These are phyloP conservation scores for Colletotrichum eremochloae DNA, from an alignment of 2,329 filamentous ascomycete species.

Conservation along the genomic window DNA sequence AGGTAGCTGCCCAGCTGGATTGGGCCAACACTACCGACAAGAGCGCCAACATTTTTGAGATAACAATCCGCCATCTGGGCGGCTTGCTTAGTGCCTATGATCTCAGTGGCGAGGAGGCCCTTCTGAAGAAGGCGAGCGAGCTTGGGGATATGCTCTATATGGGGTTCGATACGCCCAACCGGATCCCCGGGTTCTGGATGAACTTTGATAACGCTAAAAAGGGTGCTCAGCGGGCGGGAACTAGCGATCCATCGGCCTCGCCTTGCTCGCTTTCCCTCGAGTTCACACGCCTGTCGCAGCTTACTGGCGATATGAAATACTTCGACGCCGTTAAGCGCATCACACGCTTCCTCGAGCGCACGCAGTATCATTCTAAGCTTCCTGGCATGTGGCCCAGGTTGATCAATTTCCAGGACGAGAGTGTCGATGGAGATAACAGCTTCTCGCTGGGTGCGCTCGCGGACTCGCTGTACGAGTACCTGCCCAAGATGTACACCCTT, in stretches of 20 bases:
- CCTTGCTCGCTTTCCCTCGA: slow-evolving; percentile 78
- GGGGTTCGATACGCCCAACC: slow-evolving; percentile 76
- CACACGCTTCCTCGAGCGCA: slow-evolving; percentile 73
- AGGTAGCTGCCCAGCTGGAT: slow-evolving; percentile 60
- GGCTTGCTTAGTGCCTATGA: slow-evolving; percentile 79
- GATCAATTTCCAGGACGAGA: slow-evolving; percentile 69
- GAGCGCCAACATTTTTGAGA: slow-evolving; percentile 76
- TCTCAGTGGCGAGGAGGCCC: slow-evolving; percentile 66
- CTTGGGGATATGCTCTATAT: slow-evolving; percentile 74
- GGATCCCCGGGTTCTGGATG: slow-evolving; percentile 63
- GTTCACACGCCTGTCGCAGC: slow-evolving; percentile 78
- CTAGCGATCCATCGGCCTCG: slow-evolving; percentile 57
- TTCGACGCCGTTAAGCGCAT: slow-evolving; percentile 79
- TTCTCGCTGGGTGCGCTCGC: slow-evolving; percentile 56
- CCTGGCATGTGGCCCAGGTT: slow-evolving; percentile 81
- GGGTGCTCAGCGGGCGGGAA: slow-evolving; percentile 29
- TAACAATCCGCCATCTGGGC: slow-evolving; percentile 78
- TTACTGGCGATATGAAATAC: slow-evolving; percentile 80
- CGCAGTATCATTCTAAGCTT: slow-evolving; percentile 74
- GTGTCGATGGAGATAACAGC: slow-evolving; percentile 46
- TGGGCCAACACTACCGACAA: slow-evolving; percentile 61
- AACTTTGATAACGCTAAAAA: slow-evolving; percentile 37
- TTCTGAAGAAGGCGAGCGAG: slow-evolving; percentile 73
- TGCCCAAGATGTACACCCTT: slow-evolving; percentile 65
- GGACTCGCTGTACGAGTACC: slow-evolving; percentile 58